Evolutionary conservation across 176 grass and related monocot species (phyloP).

Genomic region (Zea mays): DNA sequence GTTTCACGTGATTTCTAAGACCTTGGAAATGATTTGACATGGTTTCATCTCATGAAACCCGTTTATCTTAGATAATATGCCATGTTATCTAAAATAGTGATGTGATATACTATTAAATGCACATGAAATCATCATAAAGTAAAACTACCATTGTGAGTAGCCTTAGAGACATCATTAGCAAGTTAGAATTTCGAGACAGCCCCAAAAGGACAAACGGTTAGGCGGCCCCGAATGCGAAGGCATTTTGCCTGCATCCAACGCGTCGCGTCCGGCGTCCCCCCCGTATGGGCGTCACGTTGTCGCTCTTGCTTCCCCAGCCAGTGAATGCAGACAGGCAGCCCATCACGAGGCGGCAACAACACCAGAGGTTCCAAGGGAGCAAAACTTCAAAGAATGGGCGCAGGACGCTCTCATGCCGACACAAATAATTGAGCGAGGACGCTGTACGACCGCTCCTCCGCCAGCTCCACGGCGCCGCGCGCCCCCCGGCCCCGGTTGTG

Average conservation of each 20-base stretch:
- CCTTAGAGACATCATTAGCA: too few relatives aligned
- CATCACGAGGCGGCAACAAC: neutral
- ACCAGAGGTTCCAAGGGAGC: neutral
- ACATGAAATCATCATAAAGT: too few relatives aligned
- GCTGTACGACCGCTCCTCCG: neutral
- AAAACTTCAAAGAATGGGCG: neutral
- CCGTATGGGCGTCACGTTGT: conserved; percentile 21
- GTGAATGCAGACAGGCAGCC: neutral
- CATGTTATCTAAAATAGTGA: too few relatives aligned
- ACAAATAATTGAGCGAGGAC: conserved; percentile 32
- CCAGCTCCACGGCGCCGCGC: neutral
- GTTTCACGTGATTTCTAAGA: too few relatives aligned
- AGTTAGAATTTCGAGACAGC: neutral
- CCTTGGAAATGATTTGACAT: too few relatives aligned
- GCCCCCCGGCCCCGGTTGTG: neutral
- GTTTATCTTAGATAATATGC: too few relatives aligned
- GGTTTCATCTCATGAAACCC: too few relatives aligned
- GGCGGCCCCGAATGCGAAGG: too few relatives aligned
- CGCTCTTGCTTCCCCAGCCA: neutral
- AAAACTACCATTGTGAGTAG: too few relatives aligned
- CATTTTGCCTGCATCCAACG: neutral
- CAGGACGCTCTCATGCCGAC: neutral
- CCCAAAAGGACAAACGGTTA: neutral
- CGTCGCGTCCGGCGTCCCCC: too few relatives aligned
- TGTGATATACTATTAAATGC: too few relatives aligned